Evolutionary conservation across 768 basidiomycete species (phyloP), one percentile per base, ranked within the genome.

Genomic region (Chalciporus piperatus): DNA sequence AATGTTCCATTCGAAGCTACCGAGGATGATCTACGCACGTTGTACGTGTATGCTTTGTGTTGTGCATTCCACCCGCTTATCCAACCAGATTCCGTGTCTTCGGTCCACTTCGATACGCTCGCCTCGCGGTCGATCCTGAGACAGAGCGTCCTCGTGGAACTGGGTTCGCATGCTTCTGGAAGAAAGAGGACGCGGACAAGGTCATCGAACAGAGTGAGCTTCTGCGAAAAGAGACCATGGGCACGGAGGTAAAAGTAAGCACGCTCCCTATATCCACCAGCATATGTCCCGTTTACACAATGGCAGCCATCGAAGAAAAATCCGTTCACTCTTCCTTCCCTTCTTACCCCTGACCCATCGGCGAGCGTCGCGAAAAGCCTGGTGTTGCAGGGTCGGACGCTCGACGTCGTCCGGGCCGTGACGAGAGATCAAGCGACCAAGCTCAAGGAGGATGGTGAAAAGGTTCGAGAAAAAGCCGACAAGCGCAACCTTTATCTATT

Each of bases 91-190:
- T 99, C 74, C 88, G 93, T 20, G 72, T 84, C 1, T 98, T 95
- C 65, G 97, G 97, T 0, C 86, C 92, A 5, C 75, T 99, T 16
- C 88, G 94, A 20, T 99, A 98, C 66, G 94, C 90, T 4, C 84
- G 92, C 19, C 89, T 98, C 46, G 89, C 95, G 0, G 74, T 93
- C 69, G 97, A 98, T 59, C 76, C 74, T 7, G 82, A 76, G 2
- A 92, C 87, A 1, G 91, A 87, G 16, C 85, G 94, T 41, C 93
- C 96, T 20, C 79, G 93, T 41, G 97, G 97, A 22, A 96, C 94
- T 6, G 97, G 94, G 3, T 99, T 99, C 64, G 93, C 87, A 2
- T 98, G 94, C 67, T 98, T 96, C 72, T 98, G 96, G 94, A 92
- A 95, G 51, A 83, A 80, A 54, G 89, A 84, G 56, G 89, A 95